Percentiles rank a stretch among this genome's conserved stretches.
Conservation (phyloP, 371 early-diverging fungal species). For the Mortierella sp. region DNA sequence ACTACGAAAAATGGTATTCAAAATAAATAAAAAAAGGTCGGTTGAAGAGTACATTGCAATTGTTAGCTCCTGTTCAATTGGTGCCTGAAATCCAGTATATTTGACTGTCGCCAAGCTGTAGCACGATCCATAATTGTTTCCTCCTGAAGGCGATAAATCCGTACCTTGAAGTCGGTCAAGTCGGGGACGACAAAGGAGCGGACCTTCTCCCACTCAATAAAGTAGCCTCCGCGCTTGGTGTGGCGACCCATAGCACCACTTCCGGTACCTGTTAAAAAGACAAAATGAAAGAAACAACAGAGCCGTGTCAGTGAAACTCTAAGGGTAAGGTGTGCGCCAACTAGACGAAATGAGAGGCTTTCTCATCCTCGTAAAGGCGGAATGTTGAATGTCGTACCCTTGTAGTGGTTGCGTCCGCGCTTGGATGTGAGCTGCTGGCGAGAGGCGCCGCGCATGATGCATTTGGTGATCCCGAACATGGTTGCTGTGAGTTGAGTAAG, state of each 20-base stretch:
- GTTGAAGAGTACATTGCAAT: neutral
- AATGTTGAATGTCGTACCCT: conserved; percentile 64
- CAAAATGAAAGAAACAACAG: neutral
- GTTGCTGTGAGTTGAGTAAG: neutral
- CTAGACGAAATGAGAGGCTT: neutral
- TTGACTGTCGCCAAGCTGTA: neutral
- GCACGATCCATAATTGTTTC: too few relatives aligned
- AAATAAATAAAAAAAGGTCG: neutral
- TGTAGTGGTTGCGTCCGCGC: conserved; percentile 87
- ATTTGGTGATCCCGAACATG: conserved; percentile 82
- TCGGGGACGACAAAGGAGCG: conserved; percentile 88
- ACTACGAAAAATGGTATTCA: conserved; percentile 57
- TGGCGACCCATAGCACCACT: conserved; percentile 89
- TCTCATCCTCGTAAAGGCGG: neutral
- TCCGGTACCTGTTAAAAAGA: conserved; percentile 72
- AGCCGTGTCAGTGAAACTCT: neutral
- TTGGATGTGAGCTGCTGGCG: conserved; percentile 84
- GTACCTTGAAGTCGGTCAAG: conserved; percentile 77
- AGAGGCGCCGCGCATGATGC: conserved; percentile 80
- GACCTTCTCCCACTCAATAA: conserved; percentile 80
- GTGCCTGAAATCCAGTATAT: neutral
- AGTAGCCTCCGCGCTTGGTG: conserved; percentile 82
- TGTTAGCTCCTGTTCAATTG: neutral
- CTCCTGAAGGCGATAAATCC: neutral
- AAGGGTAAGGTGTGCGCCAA: neutral